These are phyloP conservation scores for Stramenopiles sp. DNA, from an alignment of 352 stramenopile species.

Conservation along the genomic window DNA sequence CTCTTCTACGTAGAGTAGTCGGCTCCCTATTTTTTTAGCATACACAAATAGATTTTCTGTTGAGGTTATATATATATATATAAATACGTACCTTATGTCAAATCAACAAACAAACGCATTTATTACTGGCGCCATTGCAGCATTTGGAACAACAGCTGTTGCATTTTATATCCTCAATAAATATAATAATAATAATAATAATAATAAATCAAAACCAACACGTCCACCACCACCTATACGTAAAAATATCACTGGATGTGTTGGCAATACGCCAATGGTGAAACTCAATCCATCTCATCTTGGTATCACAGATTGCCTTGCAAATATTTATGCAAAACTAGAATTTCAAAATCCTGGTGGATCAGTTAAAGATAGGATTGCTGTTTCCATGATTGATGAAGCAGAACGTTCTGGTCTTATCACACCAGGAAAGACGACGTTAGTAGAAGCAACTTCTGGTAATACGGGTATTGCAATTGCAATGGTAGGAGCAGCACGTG, in stretches of 20 bases:
- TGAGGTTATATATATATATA: too few relatives aligned
- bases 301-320: slow-evolving; percentile 40
- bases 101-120: too few relatives aligned
- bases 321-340: slow-evolving; percentile 61
- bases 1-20: too few relatives aligned
- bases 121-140: too few relatives aligned
- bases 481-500: slow-evolving; percentile 60
- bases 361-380: slow-evolving; percentile 58
- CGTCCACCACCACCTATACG: too few relatives aligned
- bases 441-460: slow-evolving; percentile 79
- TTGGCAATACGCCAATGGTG: slow-evolving; percentile 78
- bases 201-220: too few relatives aligned
- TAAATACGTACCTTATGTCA: too few relatives aligned
- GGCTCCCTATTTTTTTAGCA: too few relatives aligned
- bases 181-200: too few relatives aligned
- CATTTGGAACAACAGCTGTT: too few relatives aligned
- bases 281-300: slow-evolving; percentile 61
- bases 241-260: slow-evolving; percentile 76
- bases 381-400: slow-evolving; percentile 52
- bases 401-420: slow-evolving; percentile 42
- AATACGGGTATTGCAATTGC: slow-evolving; percentile 82
- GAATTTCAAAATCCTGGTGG: slow-evolving; percentile 65
- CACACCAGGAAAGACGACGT: slow-evolving; percentile 38
- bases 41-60: too few relatives aligned
- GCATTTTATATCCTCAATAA: too few relatives aligned